Evolutionary conservation across 768 basidiomycete species (phyloP), one percentile per base, ranked within the genome.

Genomic region (Tylopilus sp.): DNA sequence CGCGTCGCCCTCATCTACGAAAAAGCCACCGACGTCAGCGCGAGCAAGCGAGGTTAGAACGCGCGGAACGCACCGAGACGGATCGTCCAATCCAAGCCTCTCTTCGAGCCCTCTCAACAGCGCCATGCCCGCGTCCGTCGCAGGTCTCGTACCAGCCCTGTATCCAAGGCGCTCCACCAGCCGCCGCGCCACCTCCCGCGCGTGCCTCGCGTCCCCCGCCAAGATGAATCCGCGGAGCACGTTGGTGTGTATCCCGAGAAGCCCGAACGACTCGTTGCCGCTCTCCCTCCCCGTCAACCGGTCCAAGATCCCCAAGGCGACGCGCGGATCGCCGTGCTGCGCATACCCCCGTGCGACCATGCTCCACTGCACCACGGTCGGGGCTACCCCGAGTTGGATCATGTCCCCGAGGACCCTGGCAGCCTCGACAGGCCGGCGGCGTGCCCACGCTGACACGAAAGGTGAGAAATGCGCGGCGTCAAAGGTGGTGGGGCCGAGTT

Each of bases 321-420:
- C 60, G 2, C 10, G 14, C 0, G 67, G 58, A 33, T 78, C 69
- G 1, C 75, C 78, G 16, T 50, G 46, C 16, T 70, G 64, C 14
- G 80, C 79, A 57, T 76, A 83, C 12, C 66, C 67, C 2, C 76
- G 74, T 0, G 76, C 78, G 29, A 82, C 60, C 28, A 78, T 73
- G n/a, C 79, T 78, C 60, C 78, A 78, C 33, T 81, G 77, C n/a
- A 77, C 64, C 8, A 74, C 59, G 22, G 66, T 67, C 0, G 84
- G 84, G 6, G 60, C 47, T 26, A 87, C 55, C 5, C 77, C 78
- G 0, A 78, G 60, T 8, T 59, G 46, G 4, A 72, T 42, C 82
- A 87, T 85, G 60, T 86, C 83, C n/a, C 56, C 57, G 34, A 87
- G 46, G 19, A 85, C 71, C 21, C 58, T 54, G 0, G 70, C 60